A percentile compares a stretch with the other conserved stretches of the same genome.
phyloP scores from a whole-genome alignment of 805 yeast genomes.

The Kodamaea restingae region DNA sequence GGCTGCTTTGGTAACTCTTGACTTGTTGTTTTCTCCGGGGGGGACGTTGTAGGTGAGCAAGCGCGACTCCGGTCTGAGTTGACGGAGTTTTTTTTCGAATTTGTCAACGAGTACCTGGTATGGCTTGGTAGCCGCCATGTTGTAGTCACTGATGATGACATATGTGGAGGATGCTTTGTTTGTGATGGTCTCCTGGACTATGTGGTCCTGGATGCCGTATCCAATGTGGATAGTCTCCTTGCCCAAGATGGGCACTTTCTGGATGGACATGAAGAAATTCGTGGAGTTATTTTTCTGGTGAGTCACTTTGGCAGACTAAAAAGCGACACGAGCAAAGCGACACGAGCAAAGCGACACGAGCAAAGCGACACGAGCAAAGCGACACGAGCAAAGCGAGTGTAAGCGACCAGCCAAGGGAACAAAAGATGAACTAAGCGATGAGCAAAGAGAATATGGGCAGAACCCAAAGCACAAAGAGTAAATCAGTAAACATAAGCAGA shows the following conservation, averaged over 20 bases:
- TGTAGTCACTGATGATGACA: conserved; percentile 83
- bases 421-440: too few species aligned
- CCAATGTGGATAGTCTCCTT: conserved; percentile 87
- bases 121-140: conserved; percentile 65
- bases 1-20: conserved; percentile 81
- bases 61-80: conserved; percentile 52
- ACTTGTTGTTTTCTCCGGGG: conserved; percentile 93
- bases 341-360: too few species aligned
- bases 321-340: too few species aligned
- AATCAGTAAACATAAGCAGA: too few species aligned
- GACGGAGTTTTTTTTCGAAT: conserved; percentile 36
- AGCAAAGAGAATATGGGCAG: too few species aligned
- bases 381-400: too few species aligned
- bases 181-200: conserved; percentile 61
- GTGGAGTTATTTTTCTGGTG: too few species aligned
- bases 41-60: conserved; percentile 69
- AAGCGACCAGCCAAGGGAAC: too few species aligned
- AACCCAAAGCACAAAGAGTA: too few species aligned
- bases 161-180: conserved; percentile 81
- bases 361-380: too few species aligned
- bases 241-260: conserved; percentile 75
- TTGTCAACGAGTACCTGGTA: conserved; percentile 43
- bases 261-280: conserved; percentile 17
- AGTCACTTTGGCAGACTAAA: too few species aligned
- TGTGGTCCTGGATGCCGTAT: conserved; percentile 68